Percentiles rank a stretch among this genome's conserved stretches.
Conservation (phyloP, 2,329 filamentous ascomycete species). For the Trichoderma cornu-damae region DNA sequence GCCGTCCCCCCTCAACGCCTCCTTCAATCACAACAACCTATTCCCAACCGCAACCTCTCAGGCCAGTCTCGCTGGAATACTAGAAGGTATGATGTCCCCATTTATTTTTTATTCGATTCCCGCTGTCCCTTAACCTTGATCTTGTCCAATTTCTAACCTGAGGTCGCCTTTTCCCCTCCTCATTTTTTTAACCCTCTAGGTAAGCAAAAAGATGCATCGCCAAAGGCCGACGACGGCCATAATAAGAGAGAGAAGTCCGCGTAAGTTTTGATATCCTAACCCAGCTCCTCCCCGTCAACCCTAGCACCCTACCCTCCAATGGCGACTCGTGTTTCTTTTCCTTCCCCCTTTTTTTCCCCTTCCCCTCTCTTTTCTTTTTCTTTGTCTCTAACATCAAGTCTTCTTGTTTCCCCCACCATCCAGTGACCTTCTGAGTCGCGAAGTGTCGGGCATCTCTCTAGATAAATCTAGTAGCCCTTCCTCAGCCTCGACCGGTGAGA, state of each 20-base stretch:
- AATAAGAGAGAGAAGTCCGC: slow-evolving; percentile 88
- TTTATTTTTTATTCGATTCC: not conserved
- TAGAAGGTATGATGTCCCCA: slow-evolving; percentile 59
- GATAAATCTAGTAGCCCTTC: slow-evolving; percentile 58
- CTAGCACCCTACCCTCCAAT: too few species aligned
- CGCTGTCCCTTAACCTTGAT: not conserved
- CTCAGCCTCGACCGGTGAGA: slow-evolving; percentile 53
- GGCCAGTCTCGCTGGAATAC: slow-evolving; percentile 75
- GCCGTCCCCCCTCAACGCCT: slow-evolving; percentile 88
- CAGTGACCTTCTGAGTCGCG: slow-evolving; percentile 83
- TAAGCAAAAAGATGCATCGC: slow-evolving; percentile 41
- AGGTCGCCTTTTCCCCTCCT: too few species aligned
- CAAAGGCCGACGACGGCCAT: slow-evolving; percentile 59
- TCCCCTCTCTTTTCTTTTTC: not conserved
- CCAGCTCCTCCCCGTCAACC: too few species aligned
- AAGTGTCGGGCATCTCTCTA: slow-evolving; percentile 90
- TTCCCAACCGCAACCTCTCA: slow-evolving; percentile 59
- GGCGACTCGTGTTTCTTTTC: too few species aligned
- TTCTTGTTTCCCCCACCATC: not conserved
- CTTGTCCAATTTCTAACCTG: slow-evolving; percentile 19
- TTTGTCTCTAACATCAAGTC: not conserved
- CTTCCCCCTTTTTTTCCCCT: not conserved
- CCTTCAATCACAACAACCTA: slow-evolving; percentile 74
- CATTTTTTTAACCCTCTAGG: slow-evolving; percentile 29
- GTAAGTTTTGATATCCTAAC: slow-evolving; percentile 56